A percentile compares a stretch with the other conserved stretches of the same genome.
These are phyloP conservation scores for Pterocarpus macrocarpus DNA, from an alignment of 306 rosid species.

Conservation along the genomic window DNA sequence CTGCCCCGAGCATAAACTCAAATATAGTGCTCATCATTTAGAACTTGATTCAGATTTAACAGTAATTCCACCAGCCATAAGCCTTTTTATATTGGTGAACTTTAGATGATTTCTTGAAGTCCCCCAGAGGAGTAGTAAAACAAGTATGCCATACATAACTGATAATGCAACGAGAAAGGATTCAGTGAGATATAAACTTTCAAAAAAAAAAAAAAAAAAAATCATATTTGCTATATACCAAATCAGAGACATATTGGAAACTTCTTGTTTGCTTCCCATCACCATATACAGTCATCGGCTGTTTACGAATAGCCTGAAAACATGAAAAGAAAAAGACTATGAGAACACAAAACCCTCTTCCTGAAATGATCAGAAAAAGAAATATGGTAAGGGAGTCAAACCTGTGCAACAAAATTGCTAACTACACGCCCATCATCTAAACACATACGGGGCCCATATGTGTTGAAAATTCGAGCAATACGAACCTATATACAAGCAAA, in stretches of 20 bases:
- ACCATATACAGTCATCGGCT: slow-evolving; percentile 92
- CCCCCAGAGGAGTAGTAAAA: neutral
- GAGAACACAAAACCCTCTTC: slow-evolving; percentile 16
- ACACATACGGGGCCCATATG: slow-evolving; percentile 98
- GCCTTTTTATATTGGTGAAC: neutral
- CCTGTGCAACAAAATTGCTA: slow-evolving; percentile 99
- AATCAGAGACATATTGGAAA: slow-evolving; percentile 97
- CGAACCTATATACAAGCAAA: slow-evolving; percentile 75
- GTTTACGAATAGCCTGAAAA: slow-evolving; percentile 88
- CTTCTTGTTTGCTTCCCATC: slow-evolving; percentile 98
- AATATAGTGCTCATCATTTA: slow-evolving; percentile 23
- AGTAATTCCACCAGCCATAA: slow-evolving; percentile 14
- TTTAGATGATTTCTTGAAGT: slow-evolving; percentile 6
- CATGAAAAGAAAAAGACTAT: slow-evolving; percentile 5
- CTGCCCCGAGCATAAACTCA: neutral
- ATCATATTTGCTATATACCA: slow-evolving; percentile 63
- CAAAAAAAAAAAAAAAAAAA: neutral
- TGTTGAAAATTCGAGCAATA: slow-evolving; percentile 95
- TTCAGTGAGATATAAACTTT: slow-evolving; percentile 14
- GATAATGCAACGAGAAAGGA: slow-evolving; percentile 6
- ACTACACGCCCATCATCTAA: slow-evolving; percentile 99
- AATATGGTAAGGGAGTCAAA: slow-evolving; percentile 41
- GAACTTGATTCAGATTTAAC: slow-evolving; percentile 28
- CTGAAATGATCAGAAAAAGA: neutral
- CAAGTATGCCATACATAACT: slow-evolving; percentile 10